These are phyloP conservation scores for Botrytis pseudocinerea DNA, from an alignment of 2,329 filamentous ascomycete genomes.

Conservation along the genomic window DNA sequence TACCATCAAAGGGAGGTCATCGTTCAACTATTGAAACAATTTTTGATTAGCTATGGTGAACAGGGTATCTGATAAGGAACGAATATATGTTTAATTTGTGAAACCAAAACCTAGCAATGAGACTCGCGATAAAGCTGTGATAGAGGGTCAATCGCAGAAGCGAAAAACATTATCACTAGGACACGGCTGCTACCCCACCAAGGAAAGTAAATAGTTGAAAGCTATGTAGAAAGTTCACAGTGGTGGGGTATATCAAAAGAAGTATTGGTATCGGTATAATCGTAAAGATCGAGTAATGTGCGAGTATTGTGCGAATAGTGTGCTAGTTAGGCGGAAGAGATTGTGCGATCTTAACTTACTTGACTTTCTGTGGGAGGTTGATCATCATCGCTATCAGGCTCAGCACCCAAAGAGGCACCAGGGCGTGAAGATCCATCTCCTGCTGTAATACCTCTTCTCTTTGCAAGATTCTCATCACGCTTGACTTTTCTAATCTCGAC, in stretches of 20 bases:
- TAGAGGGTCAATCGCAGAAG: constrained; percentile 32
- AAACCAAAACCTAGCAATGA: constrained; percentile 10
- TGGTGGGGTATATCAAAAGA: constrained; percentile 14
- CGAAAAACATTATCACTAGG: constrained; percentile 37
- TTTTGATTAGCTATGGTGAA: constrained; percentile 31
- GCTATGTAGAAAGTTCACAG: background rate
- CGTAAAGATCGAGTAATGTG: background rate
- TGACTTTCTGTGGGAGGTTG: constrained; percentile 92
- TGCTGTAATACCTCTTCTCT: constrained; percentile 89
- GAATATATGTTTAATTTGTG: constrained; percentile 14
- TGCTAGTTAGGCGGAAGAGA: constrained; percentile 1
- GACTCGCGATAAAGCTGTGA: constrained; percentile 21
- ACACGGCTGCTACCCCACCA: constrained; percentile 36
- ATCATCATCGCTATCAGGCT: constrained; percentile 97
- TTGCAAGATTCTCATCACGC: constrained; percentile 97
- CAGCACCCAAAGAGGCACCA: constrained; percentile 80
- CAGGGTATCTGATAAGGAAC: constrained; percentile 22
- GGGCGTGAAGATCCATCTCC: constrained; percentile 69
- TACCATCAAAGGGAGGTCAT: constrained; percentile 98
- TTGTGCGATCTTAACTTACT: constrained; percentile 59
- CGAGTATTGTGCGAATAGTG: background rate
- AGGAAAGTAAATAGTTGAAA: constrained; percentile 35
- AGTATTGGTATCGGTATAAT: background rate
- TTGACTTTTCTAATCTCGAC: constrained; percentile 99
- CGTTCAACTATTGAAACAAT: constrained; percentile 69